Percentiles rank a stretch among this genome's conserved stretches.
Conservation (phyloP, 352 stramenopile genomes). For the Sclerospora graminicola region DNA sequence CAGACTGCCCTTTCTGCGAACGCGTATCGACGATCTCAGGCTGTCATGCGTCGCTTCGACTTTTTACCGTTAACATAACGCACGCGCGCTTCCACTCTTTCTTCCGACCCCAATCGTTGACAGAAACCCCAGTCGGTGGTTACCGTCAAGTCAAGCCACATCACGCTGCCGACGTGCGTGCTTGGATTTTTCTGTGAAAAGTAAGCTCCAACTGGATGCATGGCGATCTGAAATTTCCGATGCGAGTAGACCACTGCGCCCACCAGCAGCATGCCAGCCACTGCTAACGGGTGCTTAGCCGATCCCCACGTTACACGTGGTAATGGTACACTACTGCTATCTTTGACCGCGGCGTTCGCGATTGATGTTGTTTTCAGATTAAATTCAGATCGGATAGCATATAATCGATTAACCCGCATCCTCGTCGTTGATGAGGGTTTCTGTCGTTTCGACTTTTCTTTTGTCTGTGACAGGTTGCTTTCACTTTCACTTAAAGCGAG, state of each 20-base stretch:
- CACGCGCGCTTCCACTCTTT: conserved; percentile 17
- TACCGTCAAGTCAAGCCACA: conserved; percentile 21
- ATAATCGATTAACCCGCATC: conserved; percentile 12
- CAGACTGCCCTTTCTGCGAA: conserved; percentile 20
- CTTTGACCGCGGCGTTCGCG: conserved; percentile 12
- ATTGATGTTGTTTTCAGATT: conserved; percentile 15
- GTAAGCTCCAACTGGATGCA: conserved; percentile 9
- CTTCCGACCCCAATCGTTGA: conserved; percentile 11
- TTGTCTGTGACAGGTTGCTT: conserved; percentile 16
- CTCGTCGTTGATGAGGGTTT: conserved; percentile 14
- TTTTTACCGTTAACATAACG: conserved; percentile 29
- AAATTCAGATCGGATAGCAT: conserved; percentile 8
- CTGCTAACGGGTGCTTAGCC: conserved; percentile 1
- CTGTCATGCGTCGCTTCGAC: conserved; percentile 27
- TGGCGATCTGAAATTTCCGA: conserved; percentile 23
- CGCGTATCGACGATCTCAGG: conserved; percentile 22
- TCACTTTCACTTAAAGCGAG: conserved; percentile 9
- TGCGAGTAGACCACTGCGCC: conserved; percentile 12
- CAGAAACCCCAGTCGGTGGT: conserved; percentile 16
- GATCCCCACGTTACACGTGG: not conserved
- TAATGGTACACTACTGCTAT: conserved; percentile 25
- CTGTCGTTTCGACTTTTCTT: conserved; percentile 20
- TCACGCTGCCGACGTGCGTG: conserved; percentile 16
- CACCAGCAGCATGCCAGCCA: conserved; percentile 12
- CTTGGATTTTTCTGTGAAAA: conserved; percentile 28